These are phyloP conservation scores for Cymbomonas tetramitiformis DNA, from an alignment of 139 green algal species.

Conservation along the genomic window DNA sequence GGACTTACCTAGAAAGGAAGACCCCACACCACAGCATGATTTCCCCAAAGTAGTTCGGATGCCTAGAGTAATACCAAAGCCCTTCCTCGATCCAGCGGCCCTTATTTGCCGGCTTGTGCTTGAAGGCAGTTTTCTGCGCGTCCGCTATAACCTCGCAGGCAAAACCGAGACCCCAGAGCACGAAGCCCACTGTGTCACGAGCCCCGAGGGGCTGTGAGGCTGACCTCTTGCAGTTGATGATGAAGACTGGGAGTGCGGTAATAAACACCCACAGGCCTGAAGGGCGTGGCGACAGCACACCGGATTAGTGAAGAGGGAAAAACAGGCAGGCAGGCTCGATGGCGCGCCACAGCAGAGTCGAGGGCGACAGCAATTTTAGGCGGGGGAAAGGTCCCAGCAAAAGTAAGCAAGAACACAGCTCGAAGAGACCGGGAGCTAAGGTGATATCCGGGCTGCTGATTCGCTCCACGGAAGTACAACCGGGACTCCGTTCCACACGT, in stretches of 20 bases:
- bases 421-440: too few relatives aligned
- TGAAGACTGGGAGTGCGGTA: constrained; percentile 46
- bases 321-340: constrained; percentile 3
- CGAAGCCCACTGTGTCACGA: constrained; percentile 14
- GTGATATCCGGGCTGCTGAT: too few relatives aligned
- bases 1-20: constrained; percentile 33
- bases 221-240: constrained; percentile 40
- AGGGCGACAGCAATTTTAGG: too few relatives aligned
- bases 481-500: too few relatives aligned
- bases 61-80: constrained; percentile 49
- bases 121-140: constrained; percentile 62
- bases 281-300: constrained; percentile 1
- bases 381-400: too few relatives aligned
- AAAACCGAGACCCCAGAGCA: constrained; percentile 45
- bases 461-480: too few relatives aligned
- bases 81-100: constrained; percentile 61
- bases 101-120: constrained; percentile 46
- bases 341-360: too few relatives aligned
- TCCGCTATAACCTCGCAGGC: constrained; percentile 47
- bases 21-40: constrained; percentile 62
- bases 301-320: background rate
- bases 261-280: constrained; percentile 70
- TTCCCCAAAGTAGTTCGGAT: constrained; percentile 85
- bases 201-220: constrained; percentile 13
- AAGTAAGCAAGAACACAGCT: too few relatives aligned